Percentiles rank a stretch among this genome's conserved stretches.
Evolutionary conservation across 495 filamentous ascomycete genomes (phyloP).

Genomic region (Xylaria telfairii): DNA sequence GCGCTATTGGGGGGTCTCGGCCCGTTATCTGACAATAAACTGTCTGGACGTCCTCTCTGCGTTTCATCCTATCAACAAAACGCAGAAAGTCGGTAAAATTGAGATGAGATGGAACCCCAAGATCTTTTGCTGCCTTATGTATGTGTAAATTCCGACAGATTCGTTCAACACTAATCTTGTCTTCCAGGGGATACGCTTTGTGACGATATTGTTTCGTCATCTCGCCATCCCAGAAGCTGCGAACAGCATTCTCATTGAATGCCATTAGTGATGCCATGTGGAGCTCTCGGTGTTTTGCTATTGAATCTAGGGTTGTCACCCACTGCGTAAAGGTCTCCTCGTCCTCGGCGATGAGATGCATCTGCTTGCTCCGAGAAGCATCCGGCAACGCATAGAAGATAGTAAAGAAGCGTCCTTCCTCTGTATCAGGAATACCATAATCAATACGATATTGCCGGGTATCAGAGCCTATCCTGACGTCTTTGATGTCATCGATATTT

Average conservation of each 20-base stretch:
- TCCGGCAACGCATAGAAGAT: slow-evolving; percentile 82
- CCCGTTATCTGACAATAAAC: slow-evolving; percentile 70
- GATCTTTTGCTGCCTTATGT: slow-evolving; percentile 75
- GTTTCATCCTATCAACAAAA: slow-evolving; percentile 82
- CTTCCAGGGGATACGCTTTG: slow-evolving; percentile 59
- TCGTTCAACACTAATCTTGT: slow-evolving; percentile 75
- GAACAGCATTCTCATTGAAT: slow-evolving; percentile 79
- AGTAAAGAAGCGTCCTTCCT: slow-evolving; percentile 80
- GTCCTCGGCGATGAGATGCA: slow-evolving; percentile 79
- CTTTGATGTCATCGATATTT: slow-evolving; percentile 92
- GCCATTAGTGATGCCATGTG: slow-evolving; percentile 86
- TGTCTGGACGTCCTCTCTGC: slow-evolving; percentile 76
- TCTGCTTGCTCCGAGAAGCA: slow-evolving; percentile 71
- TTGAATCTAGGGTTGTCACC: slow-evolving; percentile 79
- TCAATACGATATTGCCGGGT: slow-evolving; percentile 89
- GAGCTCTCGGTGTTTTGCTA: slow-evolving; percentile 81
- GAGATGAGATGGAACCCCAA: slow-evolving; percentile 67
- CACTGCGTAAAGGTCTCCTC: slow-evolving; percentile 74
- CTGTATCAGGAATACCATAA: slow-evolving; percentile 66
- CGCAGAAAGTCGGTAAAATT: slow-evolving; percentile 78
- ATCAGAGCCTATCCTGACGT: slow-evolving; percentile 84
- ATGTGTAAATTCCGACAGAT: slow-evolving; percentile 89
- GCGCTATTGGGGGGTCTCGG: no score
- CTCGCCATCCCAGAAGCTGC: slow-evolving; percentile 83
- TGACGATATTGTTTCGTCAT: slow-evolving; percentile 72